phyloP scores from a whole-genome alignment of 805 yeast genomes.

The Zygosaccharomyces pseudorouxii region DNA sequence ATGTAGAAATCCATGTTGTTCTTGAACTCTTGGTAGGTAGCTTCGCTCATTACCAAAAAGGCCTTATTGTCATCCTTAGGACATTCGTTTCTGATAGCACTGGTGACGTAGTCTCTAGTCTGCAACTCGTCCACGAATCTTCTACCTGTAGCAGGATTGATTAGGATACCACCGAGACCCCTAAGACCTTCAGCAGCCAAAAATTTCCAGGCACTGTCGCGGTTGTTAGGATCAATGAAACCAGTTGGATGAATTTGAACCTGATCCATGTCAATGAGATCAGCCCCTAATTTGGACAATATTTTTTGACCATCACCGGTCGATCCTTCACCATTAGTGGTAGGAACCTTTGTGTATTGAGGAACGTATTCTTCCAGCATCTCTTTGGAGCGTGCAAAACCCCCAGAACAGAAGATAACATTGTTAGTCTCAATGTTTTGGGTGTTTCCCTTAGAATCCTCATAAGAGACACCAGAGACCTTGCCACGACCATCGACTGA shows the following conservation, averaged over 20 bases:
- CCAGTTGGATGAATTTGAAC: conserved; percentile 64
- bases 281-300: conserved; percentile 45
- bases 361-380: conserved; percentile 44
- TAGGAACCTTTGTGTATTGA: conserved; percentile 43
- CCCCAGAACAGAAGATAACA: conserved; percentile 57
- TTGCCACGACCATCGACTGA: conserved; percentile 26
- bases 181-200: conserved; percentile 57
- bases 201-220: conserved; percentile 44
- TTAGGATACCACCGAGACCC: conserved; percentile 54
- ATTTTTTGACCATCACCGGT: conserved; percentile 56
- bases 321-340: conserved; percentile 53
- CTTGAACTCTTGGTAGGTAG: conserved; percentile 42
- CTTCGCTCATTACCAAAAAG: conserved; percentile 39
- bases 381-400: conserved; percentile 43
- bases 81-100: conserved; percentile 36
- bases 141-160: conserved; percentile 42
- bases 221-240: conserved; percentile 44
- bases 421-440: conserved; percentile 27
- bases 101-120: conserved; percentile 51
- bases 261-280: conserved; percentile 52
- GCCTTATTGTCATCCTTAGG: conserved; percentile 33
- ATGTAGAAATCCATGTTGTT: conserved; percentile 51
- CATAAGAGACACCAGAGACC: conserved; percentile 43
- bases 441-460: conserved; percentile 27
- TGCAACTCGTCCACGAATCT: conserved; percentile 52